Conservation (phyloP, 352 stramenopile genomes). For the Globisporangium ultimum region DNA sequence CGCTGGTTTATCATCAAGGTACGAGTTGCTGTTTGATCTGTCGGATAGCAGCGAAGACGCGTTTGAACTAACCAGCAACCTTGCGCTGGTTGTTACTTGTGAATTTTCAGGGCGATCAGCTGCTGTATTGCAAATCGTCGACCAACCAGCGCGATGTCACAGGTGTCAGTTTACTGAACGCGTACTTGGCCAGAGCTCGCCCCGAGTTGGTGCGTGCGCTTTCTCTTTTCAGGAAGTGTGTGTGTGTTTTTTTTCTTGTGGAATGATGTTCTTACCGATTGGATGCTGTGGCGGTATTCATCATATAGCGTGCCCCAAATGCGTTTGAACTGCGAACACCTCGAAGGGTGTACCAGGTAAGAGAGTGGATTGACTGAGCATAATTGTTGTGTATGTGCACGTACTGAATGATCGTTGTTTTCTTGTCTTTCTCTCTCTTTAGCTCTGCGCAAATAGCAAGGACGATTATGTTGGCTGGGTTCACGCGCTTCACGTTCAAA, state of each 20-base stretch:
- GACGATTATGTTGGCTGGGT: slow-evolving; percentile 83
- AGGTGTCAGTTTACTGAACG: slow-evolving; percentile 71
- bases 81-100: background rate
- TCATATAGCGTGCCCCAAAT: slow-evolving; percentile 53
- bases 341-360: slow-evolving; percentile 66
- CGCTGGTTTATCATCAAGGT: slow-evolving; percentile 86
- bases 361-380: background rate
- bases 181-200: slow-evolving; percentile 69
- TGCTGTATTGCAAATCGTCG: slow-evolving; percentile 84
- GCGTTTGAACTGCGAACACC: slow-evolving; percentile 80
- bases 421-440: background rate
- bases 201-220: slow-evolving; percentile 57
- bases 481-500: slow-evolving; percentile 76
- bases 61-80: background rate
- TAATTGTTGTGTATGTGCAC: background rate
- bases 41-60: background rate
- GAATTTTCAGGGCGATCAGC: slow-evolving; percentile 52
- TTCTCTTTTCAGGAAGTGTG: background rate
- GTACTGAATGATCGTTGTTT: background rate
- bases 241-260: background rate
- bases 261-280: background rate
- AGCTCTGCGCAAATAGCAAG: slow-evolving; percentile 76
- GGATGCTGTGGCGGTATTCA: background rate
- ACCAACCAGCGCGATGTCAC: slow-evolving; percentile 82
- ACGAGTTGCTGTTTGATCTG: background rate